Base-by-base conservation (phyloP, 2,329 filamentous ascomycete genomes). In the Hymenoscyphus occultus region DNA sequence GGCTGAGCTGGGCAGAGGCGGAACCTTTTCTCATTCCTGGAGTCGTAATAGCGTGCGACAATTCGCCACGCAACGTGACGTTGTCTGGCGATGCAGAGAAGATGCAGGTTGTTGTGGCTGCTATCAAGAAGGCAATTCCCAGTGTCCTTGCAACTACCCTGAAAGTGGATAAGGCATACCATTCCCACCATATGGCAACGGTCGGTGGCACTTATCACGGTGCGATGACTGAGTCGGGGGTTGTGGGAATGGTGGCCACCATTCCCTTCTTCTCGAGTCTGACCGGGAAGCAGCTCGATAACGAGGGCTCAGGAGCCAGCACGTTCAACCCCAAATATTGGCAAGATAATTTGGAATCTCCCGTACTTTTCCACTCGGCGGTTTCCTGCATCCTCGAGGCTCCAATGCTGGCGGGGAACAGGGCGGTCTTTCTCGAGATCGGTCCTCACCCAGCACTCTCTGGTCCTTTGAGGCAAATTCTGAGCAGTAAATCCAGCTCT, bases 161-260 rank as follows among this genome's bases (percentile, higher is more conserved):
- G 0, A 71, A 74, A 19, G 77, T 80, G 2, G 76, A 79, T 62
- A 76, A 64, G 5, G 80, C 80, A 0, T 82, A 81, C 62, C 77
- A 80, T 64, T 79, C 71, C 1, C 61, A 58, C 13, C 71, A 73
- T 42, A 73, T 73, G 72, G 65, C 68, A 12, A 40, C 54, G 1
- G 60, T 67, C 42, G 35, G 39, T 5, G 35, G 31, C 39, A 39
- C 14, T 13, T 60, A 60, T 32, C 22, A 22, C 22, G 22, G 22
- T 1, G 59, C 10, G 60, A 73, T 39, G 31, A 42, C 63, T 3
- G 67, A 67, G 45, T 39, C 63, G 9, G 22, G 58, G 14, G n/a
- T 59, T 19, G 22, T 56, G 62, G 57, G 62, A 73, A 10, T 12
- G 51, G 40, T 10, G 12, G 14, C 35, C 5, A 10, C 16, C 45